Evolutionary conservation across 805 yeast genomes (phyloP), one percentile per base, ranked within the genome.

Genomic region (Zygosaccharomyces siamensis): DNA sequence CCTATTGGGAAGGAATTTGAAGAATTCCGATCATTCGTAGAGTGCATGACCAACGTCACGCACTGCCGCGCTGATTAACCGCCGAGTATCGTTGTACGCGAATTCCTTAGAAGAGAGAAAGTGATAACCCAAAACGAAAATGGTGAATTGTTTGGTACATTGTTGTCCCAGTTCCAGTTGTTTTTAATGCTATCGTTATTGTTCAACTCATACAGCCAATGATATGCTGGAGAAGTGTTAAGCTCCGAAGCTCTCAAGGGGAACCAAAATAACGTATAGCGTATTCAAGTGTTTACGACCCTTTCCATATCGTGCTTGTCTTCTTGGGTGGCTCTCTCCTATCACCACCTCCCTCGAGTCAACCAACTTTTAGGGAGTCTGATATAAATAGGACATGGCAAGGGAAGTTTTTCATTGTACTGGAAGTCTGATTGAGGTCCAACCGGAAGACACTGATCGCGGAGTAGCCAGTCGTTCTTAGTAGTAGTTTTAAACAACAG

Each of bases 21-120:
- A 21, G 38, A 36, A 28, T 42, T 42, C 31, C 36, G 44, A 23
- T 31, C 28, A 32, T 32, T 33, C 11, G 37, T 33, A 26, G 28
- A 7, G 11, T 45, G 48, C 31, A 38, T 45, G 48, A 45, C 48
- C 48, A 20, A 27, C 48, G 42, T 45, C 48, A 45, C 48, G 48
- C 42, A 37, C 43, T 37, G 39, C 37, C 37, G 37, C 37, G 37
- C 21, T 14, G 37, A 14, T 33, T 16, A 33, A 33, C 37, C 37
- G 37, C 37, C 37, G 37, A 33, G 37, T 33, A 14, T 33, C 18
- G 37, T 33, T 33, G 37, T 33, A 33, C 37, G 37, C 10, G 16
- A 18, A 6, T 33, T 33, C 37, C 20, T 33, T 18, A 33, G 37
- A 8, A 33, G 10, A 14, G 16, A 8, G 10, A 33, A 16, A 14